Percentiles rank a stretch among this genome's conserved stretches.
phyloP scores from a whole-genome alignment of 805 yeast genomes.

The Ogataea dorogensis region DNA sequence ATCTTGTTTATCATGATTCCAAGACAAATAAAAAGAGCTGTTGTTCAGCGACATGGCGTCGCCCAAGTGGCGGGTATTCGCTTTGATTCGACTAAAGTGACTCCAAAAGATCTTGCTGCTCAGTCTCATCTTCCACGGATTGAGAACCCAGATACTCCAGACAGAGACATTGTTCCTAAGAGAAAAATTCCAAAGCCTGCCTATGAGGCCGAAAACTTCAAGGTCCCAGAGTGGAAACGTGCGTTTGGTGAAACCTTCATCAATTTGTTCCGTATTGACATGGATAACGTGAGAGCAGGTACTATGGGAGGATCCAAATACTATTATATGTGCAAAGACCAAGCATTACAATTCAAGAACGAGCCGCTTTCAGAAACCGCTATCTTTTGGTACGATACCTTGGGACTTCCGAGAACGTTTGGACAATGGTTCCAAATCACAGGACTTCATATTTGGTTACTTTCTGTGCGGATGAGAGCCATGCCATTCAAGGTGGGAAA shows the following conservation, averaged over 20 bases:
- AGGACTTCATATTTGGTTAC: constrained; percentile 87
- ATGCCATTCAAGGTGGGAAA: constrained; percentile 88
- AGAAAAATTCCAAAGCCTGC: constrained; percentile 30
- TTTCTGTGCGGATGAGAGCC: constrained; percentile 93
- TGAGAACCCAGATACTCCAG: constrained; percentile 34
- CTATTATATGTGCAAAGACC: constrained; percentile 82
- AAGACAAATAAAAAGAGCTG: constrained; percentile 7
- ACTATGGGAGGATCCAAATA: constrained; percentile 90
- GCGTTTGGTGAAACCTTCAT: constrained; percentile 65
- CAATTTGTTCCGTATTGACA: constrained; percentile 67
- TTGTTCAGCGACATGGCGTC: background rate
- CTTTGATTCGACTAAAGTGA: constrained; percentile 12
- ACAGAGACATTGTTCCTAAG: constrained; percentile 36
- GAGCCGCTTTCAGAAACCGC: constrained; percentile 74
- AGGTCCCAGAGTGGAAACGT: constrained; percentile 49
- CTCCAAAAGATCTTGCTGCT: constrained; percentile 32
- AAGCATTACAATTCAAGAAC: constrained; percentile 74
- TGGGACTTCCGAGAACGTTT: constrained; percentile 80
- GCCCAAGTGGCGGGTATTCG: constrained; percentile 5
- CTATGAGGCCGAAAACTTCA: constrained; percentile 30
- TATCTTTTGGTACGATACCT: constrained; percentile 77
- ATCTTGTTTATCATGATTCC: constrained; percentile 8
- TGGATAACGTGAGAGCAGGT: constrained; percentile 91
- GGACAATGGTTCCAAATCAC: constrained; percentile 97
- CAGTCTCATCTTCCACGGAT: constrained; percentile 36